Evolutionary conservation across 1,284 basidiomycete species (phyloP).

Genomic region (Ustilago curta): DNA sequence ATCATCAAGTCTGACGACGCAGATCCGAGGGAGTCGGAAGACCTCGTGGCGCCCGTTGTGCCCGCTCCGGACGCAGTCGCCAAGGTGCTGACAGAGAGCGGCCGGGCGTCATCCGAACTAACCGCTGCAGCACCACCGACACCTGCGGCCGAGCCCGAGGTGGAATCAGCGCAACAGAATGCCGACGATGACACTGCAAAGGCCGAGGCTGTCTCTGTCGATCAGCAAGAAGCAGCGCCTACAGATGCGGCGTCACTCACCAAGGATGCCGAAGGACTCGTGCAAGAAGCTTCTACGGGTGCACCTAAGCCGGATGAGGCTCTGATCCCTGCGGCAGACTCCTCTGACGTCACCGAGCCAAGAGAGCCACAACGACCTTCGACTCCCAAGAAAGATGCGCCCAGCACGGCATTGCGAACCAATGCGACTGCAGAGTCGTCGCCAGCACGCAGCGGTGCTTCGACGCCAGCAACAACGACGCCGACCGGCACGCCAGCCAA

Average conservation of each 20-base stretch:
- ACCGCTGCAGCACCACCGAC: background rate
- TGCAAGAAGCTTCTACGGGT: background rate
- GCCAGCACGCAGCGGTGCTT: constrained; percentile 35
- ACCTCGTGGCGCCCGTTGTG: constrained; percentile 35
- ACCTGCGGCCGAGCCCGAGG: background rate
- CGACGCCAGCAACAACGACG: constrained; percentile 30
- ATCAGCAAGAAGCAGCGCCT: background rate
- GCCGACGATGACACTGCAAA: background rate
- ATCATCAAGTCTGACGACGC: constrained; percentile 21
- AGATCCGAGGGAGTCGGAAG: constrained; percentile 26
- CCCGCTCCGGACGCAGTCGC: constrained; percentile 31
- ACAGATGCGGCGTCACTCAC: no score
- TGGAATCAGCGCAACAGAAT: background rate
- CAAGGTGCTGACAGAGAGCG: constrained; percentile 18
- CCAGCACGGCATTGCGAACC: background rate
- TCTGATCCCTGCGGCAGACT: no score
- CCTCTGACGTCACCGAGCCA: background rate
- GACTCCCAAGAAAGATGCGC: constrained; percentile 18
- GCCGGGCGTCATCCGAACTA: constrained; percentile 6
- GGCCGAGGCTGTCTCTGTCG: background rate
- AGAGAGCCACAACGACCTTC: constrained; percentile 1
- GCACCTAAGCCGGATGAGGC: background rate
- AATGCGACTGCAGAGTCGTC: constrained; percentile 16
- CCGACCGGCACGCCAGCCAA: constrained; percentile 34
- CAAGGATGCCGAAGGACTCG: background rate